Base-by-base conservation (phyloP, 371 early-diverging fungal species). In the Mortierella sp. region DNA sequence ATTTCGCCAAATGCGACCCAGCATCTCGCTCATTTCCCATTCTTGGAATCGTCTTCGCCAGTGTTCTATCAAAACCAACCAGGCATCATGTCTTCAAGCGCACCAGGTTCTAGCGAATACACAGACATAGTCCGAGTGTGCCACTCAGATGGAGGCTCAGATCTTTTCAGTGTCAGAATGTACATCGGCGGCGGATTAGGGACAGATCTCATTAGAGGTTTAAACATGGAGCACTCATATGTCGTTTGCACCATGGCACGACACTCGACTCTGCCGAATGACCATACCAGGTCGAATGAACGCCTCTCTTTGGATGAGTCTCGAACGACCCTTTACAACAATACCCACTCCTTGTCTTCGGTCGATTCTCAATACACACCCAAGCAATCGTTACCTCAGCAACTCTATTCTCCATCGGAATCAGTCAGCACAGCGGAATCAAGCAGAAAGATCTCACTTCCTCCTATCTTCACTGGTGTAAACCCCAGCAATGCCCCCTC, bases 131-230 rank as follows among this genome's bases (percentile, higher is more conserved):
- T 91, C 22, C 85, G 86, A 53, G 70, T 91, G 8, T 85, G 85
- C 63, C 84, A 83, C 42, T 79, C 86, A 26, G 84, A 84, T 45
- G 90, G 90, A 29, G 85, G 86, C 32, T 83, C 83, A 37, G 86
- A 87, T 49, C 65, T 87, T 3, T 87, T 84, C 59, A 84, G 72
- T 29, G 79, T 89, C 8, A 70, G 84, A 13, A 83, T 88, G 60
- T 89, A 88, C 67, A 65, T 91, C 19, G 91, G 89, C 15, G 91
- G 88, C 37, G 91, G 91, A 9, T 72, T 89, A 8, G 89, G 89
- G 54, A 88, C 88, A 1, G 86, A 91, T 65, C 71, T 89, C 10
- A n/a, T 58, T 0, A 70, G 80, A 19, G 74, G 80, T 17, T 55
- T 74, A 10, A 73, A 59, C 35, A 54, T 73, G 6, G 80, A 79